A percentile compares a stretch with the other conserved stretches of the same genome.
These are phyloP conservation scores for Macadamia integrifolia DNA, from an alignment of 164 flowering plant genomes.

Conservation along the genomic window DNA sequence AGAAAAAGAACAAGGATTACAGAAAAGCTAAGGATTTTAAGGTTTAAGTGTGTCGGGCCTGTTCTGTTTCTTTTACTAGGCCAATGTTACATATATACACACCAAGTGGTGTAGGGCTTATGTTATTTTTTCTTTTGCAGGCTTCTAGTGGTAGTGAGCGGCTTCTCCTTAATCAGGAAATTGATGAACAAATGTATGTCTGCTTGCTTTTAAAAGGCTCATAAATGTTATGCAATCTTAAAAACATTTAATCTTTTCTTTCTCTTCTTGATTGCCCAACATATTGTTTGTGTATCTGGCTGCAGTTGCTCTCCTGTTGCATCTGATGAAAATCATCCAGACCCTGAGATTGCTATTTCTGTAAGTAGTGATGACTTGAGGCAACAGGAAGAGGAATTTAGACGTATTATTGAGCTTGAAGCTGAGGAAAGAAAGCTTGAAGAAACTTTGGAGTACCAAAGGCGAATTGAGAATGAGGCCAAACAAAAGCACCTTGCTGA, in stretches of 20 bases:
- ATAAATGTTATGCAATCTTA: neutral
- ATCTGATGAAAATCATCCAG: conserved; percentile 40
- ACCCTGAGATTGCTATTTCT: conserved; percentile 26
- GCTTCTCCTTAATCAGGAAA: conserved; percentile 29
- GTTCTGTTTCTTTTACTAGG: conserved; percentile 8
- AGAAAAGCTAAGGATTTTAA: conserved; percentile 66
- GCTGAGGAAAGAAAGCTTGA: conserved; percentile 93
- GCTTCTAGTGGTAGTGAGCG: conserved; percentile 35
- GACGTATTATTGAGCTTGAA: conserved; percentile 76
- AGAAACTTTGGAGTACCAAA: conserved; percentile 90
- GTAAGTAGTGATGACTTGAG: conserved; percentile 32
- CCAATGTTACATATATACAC: neutral
- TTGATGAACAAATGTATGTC: conserved; percentile 41
- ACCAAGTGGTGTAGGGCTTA: conserved; percentile 10
- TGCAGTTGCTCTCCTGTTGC: conserved; percentile 41
- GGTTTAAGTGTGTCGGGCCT: conserved; percentile 35
- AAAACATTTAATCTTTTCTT: neutral
- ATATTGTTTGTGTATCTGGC: conserved; percentile 11
- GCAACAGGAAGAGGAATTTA: conserved; percentile 61
- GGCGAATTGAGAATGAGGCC: conserved; percentile 86
- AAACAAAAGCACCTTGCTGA: conserved; percentile 87
- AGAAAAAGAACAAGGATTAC: conserved; percentile 69
- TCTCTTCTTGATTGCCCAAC: neutral
- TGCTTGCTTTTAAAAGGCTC: neutral
- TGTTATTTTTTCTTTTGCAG: conserved; percentile 35